These are phyloP conservation scores for Datisca glomerata DNA, from an alignment of 306 rosid species.

Conservation along the genomic window DNA sequence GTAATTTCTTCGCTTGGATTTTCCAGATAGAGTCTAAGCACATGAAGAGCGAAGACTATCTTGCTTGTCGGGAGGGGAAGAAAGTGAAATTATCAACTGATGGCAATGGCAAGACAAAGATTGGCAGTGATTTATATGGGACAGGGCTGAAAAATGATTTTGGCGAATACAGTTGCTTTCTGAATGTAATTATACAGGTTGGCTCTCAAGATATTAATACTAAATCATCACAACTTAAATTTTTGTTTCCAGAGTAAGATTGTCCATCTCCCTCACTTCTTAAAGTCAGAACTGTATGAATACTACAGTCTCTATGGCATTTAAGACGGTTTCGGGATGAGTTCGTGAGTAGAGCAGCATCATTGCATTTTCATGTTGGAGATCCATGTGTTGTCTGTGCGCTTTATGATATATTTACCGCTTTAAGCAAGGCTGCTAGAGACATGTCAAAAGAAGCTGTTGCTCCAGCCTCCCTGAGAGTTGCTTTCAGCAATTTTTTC, in stretches of 20 bases:
- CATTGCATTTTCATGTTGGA: conserved; percentile 81
- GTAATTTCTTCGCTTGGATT: too few relatives aligned
- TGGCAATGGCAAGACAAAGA: not conserved
- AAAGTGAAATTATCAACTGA: conserved; percentile 30
- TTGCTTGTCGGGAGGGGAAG: too few relatives aligned
- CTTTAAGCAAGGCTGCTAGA: conserved; percentile 52
- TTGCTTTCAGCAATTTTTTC: conserved; percentile 83
- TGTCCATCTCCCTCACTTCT: too few relatives aligned
- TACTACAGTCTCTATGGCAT: conserved; percentile 99
- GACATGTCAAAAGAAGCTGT: conserved; percentile 67
- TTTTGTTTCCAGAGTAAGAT: too few relatives aligned
- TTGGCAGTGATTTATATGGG: conserved; percentile 32
- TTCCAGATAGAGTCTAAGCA: too few relatives aligned
- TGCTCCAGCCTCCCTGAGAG: conserved; percentile 83
- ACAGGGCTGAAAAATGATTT: conserved; percentile 94
- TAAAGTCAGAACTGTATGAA: too few relatives aligned
- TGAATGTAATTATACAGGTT: conserved; percentile 96
- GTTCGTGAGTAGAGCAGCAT: conserved; percentile 60
- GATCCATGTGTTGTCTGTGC: conserved; percentile 95
- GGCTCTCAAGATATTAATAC: too few relatives aligned
- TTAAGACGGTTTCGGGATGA: conserved; percentile 66
- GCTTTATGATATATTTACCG: conserved; percentile 61
- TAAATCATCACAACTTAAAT: too few relatives aligned
- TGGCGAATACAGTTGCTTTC: conserved; percentile 99
- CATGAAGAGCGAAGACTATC: too few relatives aligned